These are phyloP conservation scores for Zymoseptoria brevis DNA, from an alignment of 2,329 filamentous ascomycete genomes.

Conservation along the genomic window DNA sequence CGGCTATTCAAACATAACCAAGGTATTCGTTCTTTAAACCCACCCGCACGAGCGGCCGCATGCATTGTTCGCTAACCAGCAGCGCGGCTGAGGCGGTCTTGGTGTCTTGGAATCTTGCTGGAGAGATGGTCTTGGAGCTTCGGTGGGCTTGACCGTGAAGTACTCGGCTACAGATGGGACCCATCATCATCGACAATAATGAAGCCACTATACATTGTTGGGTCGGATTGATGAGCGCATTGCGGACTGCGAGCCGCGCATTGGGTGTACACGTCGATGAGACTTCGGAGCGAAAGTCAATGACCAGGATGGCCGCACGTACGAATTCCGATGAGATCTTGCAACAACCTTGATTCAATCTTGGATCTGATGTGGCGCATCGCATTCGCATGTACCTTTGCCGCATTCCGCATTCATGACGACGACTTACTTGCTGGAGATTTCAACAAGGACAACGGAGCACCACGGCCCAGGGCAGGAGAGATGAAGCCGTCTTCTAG, in stretches of 20 bases:
- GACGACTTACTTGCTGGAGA: neutral
- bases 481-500: neutral
- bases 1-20: neutral
- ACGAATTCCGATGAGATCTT: neutral
- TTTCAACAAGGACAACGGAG: neutral
- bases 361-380: neutral
- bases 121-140: neutral
- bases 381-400: neutral
- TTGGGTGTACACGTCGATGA: neutral
- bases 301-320: neutral
- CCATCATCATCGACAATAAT: neutral
- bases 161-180: neutral
- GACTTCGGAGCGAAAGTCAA: neutral
- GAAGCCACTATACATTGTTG: neutral
- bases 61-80: neutral
- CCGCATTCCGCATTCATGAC: neutral
- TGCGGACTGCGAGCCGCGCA: neutral
- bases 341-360: neutral
- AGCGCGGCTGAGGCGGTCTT: neutral
- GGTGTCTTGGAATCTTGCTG: neutral
- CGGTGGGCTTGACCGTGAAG: neutral
- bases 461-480: neutral
- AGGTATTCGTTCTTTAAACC: neutral
- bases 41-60: neutral
- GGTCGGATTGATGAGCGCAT: neutral